Conservation (phyloP, 345 rosid genomes). For the Populus euphratica region DNA sequence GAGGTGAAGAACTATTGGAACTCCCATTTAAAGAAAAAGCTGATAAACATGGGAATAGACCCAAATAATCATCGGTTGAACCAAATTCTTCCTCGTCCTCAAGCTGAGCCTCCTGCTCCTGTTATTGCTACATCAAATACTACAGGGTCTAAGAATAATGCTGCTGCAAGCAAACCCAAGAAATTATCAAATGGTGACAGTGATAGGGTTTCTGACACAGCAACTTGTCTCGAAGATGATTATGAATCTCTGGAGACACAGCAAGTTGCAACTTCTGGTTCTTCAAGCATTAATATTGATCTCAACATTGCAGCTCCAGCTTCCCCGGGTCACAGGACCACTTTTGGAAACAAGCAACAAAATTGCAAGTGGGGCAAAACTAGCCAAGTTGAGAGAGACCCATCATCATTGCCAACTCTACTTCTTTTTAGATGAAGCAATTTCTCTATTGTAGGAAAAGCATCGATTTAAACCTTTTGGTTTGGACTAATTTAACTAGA, state of each 20-base stretch:
- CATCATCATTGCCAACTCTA: conserved; percentile 6
- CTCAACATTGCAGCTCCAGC: conserved; percentile 19
- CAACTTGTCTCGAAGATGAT: conserved; percentile 16
- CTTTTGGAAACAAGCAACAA: neutral
- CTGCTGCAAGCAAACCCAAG: neutral
- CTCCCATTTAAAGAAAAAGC: conserved; percentile 55
- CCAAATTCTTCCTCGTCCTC: conserved; percentile 27
- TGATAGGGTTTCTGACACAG: conserved; percentile 11
- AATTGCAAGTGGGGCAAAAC: neutral
- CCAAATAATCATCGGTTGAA: conserved; percentile 67
- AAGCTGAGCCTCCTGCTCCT: neutral
- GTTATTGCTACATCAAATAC: neutral
- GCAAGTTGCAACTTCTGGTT: neutral
- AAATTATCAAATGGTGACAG: neutral
- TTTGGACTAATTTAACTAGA: too few relatives aligned
- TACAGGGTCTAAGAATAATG: neutral
- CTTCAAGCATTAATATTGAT: conserved; percentile 20
- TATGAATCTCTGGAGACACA: neutral
- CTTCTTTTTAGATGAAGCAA: conserved; percentile 15
- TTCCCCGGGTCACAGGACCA: neutral
- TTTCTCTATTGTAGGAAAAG: neutral
- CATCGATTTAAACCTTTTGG: too few relatives aligned
- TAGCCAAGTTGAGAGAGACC: neutral
- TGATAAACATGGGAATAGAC: conserved; percentile 66
- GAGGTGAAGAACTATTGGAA: conserved; percentile 36